phyloP scores from a whole-genome alignment of 148 eudicot species.

The Tetragonia tetragonoides region DNA sequence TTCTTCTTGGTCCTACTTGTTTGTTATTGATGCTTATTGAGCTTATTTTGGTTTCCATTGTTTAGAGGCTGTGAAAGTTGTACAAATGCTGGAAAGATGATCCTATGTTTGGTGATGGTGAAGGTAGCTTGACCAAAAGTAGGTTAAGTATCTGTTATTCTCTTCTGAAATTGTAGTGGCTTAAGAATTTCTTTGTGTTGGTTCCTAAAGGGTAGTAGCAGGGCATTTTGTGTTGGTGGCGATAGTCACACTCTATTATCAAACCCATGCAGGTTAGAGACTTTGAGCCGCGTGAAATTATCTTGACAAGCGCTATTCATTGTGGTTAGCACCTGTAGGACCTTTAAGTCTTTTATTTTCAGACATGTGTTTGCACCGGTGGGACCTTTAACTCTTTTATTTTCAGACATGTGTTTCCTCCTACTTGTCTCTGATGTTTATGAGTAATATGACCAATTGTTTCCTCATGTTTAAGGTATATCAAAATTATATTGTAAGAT shows the following conservation, averaged over 20 bases:
- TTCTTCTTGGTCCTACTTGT: not conserved
- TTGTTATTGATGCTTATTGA: not conserved
- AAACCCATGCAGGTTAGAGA: slow-evolving; percentile 43
- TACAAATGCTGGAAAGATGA: slow-evolving; percentile 79
- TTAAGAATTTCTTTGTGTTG: slow-evolving; percentile 11
- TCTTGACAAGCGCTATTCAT: not conserved
- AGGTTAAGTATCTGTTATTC: not conserved
- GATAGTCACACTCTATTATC: slow-evolving; percentile 59
- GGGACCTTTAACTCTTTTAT: not conserved
- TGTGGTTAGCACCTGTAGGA: not conserved
- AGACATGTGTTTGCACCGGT: too few relatives aligned
- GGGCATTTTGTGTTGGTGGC: slow-evolving; percentile 92
- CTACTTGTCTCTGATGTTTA: not conserved
- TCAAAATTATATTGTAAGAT: too few relatives aligned
- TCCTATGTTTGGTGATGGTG: slow-evolving; percentile 61
- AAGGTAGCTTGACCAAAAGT: slow-evolving; percentile 47
- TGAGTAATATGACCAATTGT: not conserved
- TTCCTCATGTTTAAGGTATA: not conserved
- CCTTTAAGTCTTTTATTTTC: too few relatives aligned
- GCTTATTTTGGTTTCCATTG: slow-evolving; percentile 5
- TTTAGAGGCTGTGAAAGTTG: slow-evolving; percentile 62
- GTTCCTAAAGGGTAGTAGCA: slow-evolving; percentile 74
- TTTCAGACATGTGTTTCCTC: not conserved
- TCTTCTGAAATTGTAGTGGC: not conserved
- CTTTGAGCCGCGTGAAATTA: slow-evolving; percentile 7